A percentile compares a stretch with the other conserved stretches of the same genome.
Conservation (phyloP, 345 rosid genomes). For the Erodium maritimum region DNA sequence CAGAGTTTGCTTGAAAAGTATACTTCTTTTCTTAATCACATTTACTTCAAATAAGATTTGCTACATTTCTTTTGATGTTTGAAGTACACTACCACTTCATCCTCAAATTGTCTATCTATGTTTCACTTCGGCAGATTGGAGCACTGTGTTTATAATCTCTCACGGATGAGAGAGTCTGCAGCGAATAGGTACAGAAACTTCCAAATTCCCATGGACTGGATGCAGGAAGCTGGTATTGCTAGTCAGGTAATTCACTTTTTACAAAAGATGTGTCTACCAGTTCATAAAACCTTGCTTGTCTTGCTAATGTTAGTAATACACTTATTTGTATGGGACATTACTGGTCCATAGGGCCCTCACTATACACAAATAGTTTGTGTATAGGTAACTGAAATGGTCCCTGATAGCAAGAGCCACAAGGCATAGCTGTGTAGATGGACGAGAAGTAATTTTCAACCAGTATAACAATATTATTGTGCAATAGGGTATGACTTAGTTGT, state of each 20-base stretch:
- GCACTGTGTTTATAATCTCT: too few species aligned
- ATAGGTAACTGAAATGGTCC: conserved; percentile 21
- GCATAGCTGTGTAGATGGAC: conserved; percentile 1
- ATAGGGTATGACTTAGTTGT: too few species aligned
- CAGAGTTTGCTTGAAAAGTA: conserved; percentile 91
- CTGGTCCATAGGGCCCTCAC: conserved; percentile 14
- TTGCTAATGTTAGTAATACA: not conserved
- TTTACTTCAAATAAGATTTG: not conserved
- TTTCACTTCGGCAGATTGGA: too few species aligned
- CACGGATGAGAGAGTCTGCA: too few species aligned
- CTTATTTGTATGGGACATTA: too few species aligned
- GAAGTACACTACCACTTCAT: not conserved
- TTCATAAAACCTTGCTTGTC: not conserved
- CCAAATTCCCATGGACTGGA: too few species aligned
- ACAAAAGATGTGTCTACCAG: not conserved
- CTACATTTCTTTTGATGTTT: too few species aligned
- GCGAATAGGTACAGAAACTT: too few species aligned
- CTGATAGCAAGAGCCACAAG: conserved; percentile 23
- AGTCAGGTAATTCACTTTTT: not conserved
- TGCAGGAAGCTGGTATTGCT: too few species aligned
- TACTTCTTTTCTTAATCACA: not conserved
- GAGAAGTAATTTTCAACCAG: too few species aligned
- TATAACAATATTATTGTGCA: too few species aligned
- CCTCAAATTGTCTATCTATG: not conserved
- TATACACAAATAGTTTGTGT: conserved; percentile 25